Evolutionary conservation across 2,329 filamentous ascomycete genomes (phyloP).

Genomic region (Blumeria hordei): DNA sequence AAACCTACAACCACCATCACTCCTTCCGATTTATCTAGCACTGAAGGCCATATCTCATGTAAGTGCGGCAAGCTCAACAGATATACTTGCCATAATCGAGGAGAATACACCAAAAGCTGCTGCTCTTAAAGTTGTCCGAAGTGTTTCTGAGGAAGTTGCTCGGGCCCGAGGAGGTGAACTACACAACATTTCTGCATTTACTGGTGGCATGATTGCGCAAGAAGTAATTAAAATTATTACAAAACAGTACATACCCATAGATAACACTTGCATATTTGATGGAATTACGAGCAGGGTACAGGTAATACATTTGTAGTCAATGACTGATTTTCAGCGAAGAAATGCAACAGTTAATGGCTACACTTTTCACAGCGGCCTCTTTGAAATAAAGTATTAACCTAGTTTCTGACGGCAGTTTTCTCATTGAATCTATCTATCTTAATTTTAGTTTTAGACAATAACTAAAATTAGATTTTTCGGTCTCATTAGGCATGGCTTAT

Average conservation of each 20-base stretch:
- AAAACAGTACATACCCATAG: conserved; percentile 46
- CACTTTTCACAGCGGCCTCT: too few relatives aligned
- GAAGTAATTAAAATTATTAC: conserved; percentile 81
- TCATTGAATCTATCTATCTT: too few relatives aligned
- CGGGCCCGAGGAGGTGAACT: conserved; percentile 66
- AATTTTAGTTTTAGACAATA: too few relatives aligned
- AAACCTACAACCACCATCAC: conserved; percentile 21
- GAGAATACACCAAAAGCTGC: conserved; percentile 23
- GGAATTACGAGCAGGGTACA: conserved; percentile 24
- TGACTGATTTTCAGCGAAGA: too few relatives aligned
- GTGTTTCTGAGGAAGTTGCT: conserved; percentile 40
- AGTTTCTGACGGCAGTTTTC: too few relatives aligned
- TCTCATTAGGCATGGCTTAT: too few relatives aligned
- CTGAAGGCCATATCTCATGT: conserved; percentile 28
- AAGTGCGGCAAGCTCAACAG: conserved; percentile 21
- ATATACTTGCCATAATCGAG: conserved; percentile 26
- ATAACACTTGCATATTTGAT: conserved; percentile 48
- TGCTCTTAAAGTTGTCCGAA: conserved; percentile 23
- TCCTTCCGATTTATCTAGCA: conserved; percentile 46
- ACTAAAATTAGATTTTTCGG: too few relatives aligned
- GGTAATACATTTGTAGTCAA: conserved; percentile 9
- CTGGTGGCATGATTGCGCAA: conserved; percentile 85
- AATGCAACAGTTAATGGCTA: too few relatives aligned
- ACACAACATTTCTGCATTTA: conserved; percentile 74
- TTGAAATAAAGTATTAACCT: too few relatives aligned